Evolutionary conservation across 257 asterid species (phyloP).

Genomic region (Forsythia suspensa): DNA sequence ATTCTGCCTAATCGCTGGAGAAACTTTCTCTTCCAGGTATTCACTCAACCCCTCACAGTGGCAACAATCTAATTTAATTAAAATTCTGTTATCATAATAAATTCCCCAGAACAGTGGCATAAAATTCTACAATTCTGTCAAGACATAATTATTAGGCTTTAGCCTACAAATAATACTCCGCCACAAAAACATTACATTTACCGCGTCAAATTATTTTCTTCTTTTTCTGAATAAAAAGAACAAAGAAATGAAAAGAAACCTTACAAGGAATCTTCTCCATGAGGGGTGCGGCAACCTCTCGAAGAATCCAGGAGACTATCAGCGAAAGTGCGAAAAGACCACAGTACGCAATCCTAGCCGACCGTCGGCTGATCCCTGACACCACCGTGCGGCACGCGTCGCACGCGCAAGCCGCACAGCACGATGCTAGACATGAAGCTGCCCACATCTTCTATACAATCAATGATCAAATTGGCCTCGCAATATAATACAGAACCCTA

Average conservation of each 20-base stretch:
- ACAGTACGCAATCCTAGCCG: conserved; percentile 88
- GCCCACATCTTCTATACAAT: conserved; percentile 67
- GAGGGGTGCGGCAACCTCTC: conserved; percentile 90
- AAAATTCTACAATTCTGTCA: background rate
- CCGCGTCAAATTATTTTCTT: background rate
- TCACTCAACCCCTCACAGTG: no score
- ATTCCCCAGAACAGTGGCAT: background rate
- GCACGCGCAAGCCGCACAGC: conserved; percentile 87
- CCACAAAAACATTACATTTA: background rate
- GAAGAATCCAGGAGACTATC: conserved; percentile 79
- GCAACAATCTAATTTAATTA: background rate
- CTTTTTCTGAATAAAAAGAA: background rate
- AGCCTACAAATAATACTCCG: background rate
- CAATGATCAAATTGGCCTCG: conserved; percentile 28
- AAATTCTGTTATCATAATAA: background rate
- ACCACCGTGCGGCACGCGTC: conserved; percentile 74
- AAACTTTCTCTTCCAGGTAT: no score
- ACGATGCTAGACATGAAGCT: conserved; percentile 84
- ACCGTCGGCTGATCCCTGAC: conserved; percentile 80
- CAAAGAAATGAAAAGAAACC: background rate
- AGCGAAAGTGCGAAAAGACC: conserved; percentile 82
- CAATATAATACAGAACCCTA: conserved; percentile 7
- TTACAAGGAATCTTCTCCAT: conserved; percentile 86
- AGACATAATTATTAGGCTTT: background rate
- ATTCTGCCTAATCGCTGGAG: no score